A percentile compares a stretch with the other conserved stretches of the same genome.
phyloP scores from a whole-genome alignment of 345 rosid genomes.

The Boechera divaricarpa region DNA sequence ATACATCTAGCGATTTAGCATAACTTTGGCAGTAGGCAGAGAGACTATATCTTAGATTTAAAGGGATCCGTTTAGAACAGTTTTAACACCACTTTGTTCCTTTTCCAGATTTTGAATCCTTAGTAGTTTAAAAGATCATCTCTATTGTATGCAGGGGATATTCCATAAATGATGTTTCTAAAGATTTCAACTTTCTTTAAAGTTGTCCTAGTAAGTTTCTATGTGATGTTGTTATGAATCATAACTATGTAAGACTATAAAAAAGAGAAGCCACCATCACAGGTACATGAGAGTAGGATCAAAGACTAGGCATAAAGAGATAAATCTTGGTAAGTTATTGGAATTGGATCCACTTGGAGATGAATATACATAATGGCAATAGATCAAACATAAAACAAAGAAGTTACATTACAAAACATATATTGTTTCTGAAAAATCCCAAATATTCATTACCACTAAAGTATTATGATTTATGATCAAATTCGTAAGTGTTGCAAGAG shows the following conservation, averaged over 20 bases:
- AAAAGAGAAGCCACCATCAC: neutral
- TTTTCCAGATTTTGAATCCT: slow-evolving; percentile 35
- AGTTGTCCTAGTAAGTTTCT: neutral
- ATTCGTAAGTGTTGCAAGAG: neutral
- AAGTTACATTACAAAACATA: neutral
- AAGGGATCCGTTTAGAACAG: neutral
- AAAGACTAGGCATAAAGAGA: neutral
- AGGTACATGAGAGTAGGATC: neutral
- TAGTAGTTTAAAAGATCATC: slow-evolving; percentile 19
- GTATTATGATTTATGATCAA: neutral
- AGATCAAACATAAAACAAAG: neutral
- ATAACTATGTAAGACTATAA: neutral
- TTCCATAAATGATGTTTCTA: neutral
- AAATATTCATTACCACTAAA: too few species aligned
- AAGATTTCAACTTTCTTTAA: neutral
- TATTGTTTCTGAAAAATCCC: too few species aligned
- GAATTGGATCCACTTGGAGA: neutral
- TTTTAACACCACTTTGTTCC: slow-evolving; percentile 29
- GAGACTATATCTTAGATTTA: slow-evolving; percentile 24
- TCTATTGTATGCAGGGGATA: slow-evolving; percentile 4
- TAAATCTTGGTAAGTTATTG: neutral
- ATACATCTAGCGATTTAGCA: slow-evolving; percentile 79
- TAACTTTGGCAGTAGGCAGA: slow-evolving; percentile 29
- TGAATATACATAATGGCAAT: too few species aligned
- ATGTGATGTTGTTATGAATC: neutral